A percentile compares a stretch with the other conserved stretches of the same genome.
phyloP scores from a whole-genome alignment of 495 filamentous ascomycete species.

The Patellaria atrata region DNA sequence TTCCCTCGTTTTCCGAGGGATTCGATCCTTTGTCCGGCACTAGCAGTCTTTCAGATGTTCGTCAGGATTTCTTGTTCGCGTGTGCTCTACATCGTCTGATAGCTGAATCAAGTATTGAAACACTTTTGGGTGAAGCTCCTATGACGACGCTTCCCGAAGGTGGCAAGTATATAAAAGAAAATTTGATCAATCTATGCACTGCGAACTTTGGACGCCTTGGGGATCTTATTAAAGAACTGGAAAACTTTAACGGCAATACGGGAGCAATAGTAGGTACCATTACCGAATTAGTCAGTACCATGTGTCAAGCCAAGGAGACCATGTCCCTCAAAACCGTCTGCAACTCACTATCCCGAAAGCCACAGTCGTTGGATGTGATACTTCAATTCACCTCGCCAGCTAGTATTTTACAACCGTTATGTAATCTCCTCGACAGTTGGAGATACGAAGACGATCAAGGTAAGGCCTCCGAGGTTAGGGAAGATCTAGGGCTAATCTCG shows the following conservation, averaged over 20 bases:
- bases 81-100: slow-evolving; percentile 78
- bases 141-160: slow-evolving; percentile 65
- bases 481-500: neutral
- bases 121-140: slow-evolving; percentile 70
- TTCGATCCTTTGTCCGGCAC: slow-evolving; percentile 58
- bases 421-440: slow-evolving; percentile 77
- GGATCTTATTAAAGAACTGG: slow-evolving; percentile 61
- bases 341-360: slow-evolving; percentile 61
- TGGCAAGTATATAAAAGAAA: slow-evolving; percentile 61
- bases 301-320: slow-evolving; percentile 53
- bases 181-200: slow-evolving; percentile 58
- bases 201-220: slow-evolving; percentile 57
- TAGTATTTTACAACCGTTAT: slow-evolving; percentile 68
- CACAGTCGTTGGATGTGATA: slow-evolving; percentile 67
- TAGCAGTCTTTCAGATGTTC: slow-evolving; percentile 64
- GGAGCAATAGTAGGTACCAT: slow-evolving; percentile 76
- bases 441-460: slow-evolving; percentile 81
- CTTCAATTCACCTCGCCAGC: slow-evolving; percentile 68
- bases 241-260: slow-evolving; percentile 89
- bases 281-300: slow-evolving; percentile 47
- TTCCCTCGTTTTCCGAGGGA: slow-evolving; percentile 65
- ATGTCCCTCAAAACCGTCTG: slow-evolving; percentile 81
- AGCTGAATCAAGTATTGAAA: slow-evolving; percentile 60
- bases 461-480: slow-evolving; percentile 12
- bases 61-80: slow-evolving; percentile 84